Base-by-base conservation (phyloP, 306 rosid species). In the Sechiopsis laciniata region DNA sequence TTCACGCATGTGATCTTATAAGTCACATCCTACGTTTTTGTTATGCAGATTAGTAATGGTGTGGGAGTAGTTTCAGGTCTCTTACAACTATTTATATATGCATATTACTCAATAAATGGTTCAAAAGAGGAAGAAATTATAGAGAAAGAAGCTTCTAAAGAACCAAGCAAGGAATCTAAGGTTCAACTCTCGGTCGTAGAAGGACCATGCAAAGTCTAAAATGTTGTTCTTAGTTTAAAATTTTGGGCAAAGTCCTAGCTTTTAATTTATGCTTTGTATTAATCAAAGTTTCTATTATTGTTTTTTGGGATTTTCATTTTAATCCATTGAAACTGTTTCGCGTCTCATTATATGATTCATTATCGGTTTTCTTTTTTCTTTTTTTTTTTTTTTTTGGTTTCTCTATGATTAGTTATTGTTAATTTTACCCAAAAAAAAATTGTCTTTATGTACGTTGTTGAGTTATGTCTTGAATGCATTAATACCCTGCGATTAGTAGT, bases 21-120 rank as follows among this genome's bases (percentile, higher is more conserved):
- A n/a, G n/a, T n/a, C n/a, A n/a, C n/a, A n/a, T n/a, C n/a, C n/a
- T n/a, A n/a, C n/a, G n/a, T n/a, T n/a, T n/a, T n/a, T n/a, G n/a
- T n/a, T n/a, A n/a, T 81, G 76, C 85, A 92, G 96, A 78, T 85
- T 2, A 80, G 97, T 80, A 92, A 89, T 13, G 48, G 91, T 5
- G 13, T 92, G 0, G 96, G 96, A 19, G 88, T 85, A 62, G 0
- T 86, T 3, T 80, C 86, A 42, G 96, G 96, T 15, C 21, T 82
- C 0, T 1, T 78, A 22, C 95, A 92, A 72, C 90, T 92, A 48
- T 17, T 78, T 12, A 42, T 91, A 19, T 86, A 83, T 81, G 91
- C 82, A 57, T 71, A 59, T 3, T 91, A 78, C 76, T 77, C 6
- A 48, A 55, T 58, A 4, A 8, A 21, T 17, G 82, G 83, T 10